A percentile compares a stretch with the other conserved stretches of the same genome.
These are phyloP conservation scores for Hexamita inflata DNA, from an alignment of 208 protist genomes.

Conservation along the genomic window DNA sequence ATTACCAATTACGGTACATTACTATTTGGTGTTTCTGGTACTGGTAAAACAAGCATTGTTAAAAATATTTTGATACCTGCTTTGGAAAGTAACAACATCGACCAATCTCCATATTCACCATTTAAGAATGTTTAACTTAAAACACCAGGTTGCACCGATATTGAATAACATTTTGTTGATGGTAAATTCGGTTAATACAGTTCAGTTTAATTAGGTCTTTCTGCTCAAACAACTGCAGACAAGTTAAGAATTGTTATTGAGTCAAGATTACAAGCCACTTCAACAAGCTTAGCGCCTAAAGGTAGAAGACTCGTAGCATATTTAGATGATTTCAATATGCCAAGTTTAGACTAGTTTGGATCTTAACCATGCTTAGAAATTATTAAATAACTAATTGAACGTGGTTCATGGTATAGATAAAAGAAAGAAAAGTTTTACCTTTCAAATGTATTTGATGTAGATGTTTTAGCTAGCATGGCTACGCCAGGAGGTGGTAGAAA, in stretches of 20 bases:
- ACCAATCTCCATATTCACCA: background rate
- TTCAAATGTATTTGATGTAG: constrained; percentile 77
- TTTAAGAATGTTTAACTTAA: background rate
- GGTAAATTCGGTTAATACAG: constrained; percentile 75
- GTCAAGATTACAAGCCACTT: constrained; percentile 52
- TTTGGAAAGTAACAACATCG: background rate
- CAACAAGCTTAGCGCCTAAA: constrained; percentile 72
- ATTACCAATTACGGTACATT: constrained; percentile 9
- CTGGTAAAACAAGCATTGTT: constrained; percentile 80
- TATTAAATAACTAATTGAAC: constrained; percentile 82
- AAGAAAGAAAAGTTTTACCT: constrained; percentile 60
- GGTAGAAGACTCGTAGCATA: constrained; percentile 79
- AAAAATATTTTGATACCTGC: constrained; percentile 56
- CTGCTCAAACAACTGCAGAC: constrained; percentile 73
- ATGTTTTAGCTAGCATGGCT: constrained; percentile 80
- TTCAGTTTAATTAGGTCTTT: constrained; percentile 84
- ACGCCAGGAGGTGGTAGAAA: constrained; percentile 71
- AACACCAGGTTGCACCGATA: background rate
- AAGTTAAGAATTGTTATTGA: constrained; percentile 60
- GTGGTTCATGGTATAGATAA: constrained; percentile 86
- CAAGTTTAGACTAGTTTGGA: constrained; percentile 61
- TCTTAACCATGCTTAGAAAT: constrained; percentile 86
- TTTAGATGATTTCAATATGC: constrained; percentile 94
- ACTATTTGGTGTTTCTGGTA: constrained; percentile 72
- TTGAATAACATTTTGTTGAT: constrained; percentile 44